Base-by-base conservation (phyloP, 768 basidiomycete genomes). In the Tylopilus sp. region DNA sequence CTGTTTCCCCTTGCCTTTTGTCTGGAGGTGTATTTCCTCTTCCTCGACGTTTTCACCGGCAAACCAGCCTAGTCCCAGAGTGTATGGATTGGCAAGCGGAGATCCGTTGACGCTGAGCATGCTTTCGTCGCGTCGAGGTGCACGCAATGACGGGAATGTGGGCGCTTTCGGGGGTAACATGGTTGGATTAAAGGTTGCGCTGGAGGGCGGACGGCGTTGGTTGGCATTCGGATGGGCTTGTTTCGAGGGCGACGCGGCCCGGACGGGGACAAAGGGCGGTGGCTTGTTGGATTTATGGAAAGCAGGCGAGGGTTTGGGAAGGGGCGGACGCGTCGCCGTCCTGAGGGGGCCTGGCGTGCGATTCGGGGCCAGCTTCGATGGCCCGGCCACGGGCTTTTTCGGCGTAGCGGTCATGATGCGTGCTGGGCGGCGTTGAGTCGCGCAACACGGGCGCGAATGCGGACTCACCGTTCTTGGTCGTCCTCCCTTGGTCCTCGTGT, bases 71-170 rank as follows among this genome's bases (percentile, higher is more conserved):
- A 83, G 64, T 19, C 84, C 85, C 59, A 85, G 81, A 54, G 83
- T 76, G 62, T 85, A 87, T 1, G 89, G 89, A 64, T 91, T 91
- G 17, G 84, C 82, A 17, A 92, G 76, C 0, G 91, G 91, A 0
- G 88, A 90, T 5, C 91, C 91, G 55, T 93, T 92, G 19, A 87
- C 69, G 61, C 89, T 89, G 45, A 92, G 76, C 81, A 92, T 82
- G 62, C 76, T 83, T 68, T 93, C 91, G 62, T 89, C 82, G 57
- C 77, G 81, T 37, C 86, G 80, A 12, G 88, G 86, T 64, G 85
- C 75, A 24, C 89, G 83, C 43, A 85, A 73, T 5, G 77, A 65
- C 17, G 78, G 71, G 57, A 63, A 80, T 50, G 58, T 70, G 56
- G 72, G 74, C 9, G 69, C 71, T 49, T 74, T 69, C 38, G 71